Evolutionary conservation across 2,329 filamentous ascomycete species (phyloP).

Genomic region (Cladophialophora immunda): DNA sequence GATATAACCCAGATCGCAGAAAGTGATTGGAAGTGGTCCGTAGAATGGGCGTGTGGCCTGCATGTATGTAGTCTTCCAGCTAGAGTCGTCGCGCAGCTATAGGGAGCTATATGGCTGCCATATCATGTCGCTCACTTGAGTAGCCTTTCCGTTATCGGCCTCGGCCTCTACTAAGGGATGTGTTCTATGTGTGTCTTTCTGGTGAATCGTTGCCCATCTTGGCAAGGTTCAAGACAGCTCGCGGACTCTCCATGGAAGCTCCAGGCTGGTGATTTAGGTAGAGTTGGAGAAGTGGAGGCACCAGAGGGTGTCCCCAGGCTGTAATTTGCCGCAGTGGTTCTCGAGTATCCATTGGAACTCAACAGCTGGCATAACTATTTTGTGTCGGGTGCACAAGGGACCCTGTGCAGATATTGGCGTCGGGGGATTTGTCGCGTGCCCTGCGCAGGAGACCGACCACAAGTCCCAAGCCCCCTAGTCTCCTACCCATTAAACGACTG

Average conservation of each 20-base stretch:
- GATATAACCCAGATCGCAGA: neutral
- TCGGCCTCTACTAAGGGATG: too few relatives aligned
- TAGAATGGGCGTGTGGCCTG: neutral
- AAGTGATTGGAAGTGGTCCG: neutral
- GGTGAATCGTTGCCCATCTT: too few relatives aligned
- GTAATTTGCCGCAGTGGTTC: neutral
- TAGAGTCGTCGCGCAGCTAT: neutral
- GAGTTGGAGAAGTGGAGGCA: too few relatives aligned
- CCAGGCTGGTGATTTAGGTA: neutral
- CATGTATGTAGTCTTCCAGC: neutral
- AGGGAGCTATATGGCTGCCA: neutral
- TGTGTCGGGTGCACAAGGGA: slow-evolving; percentile 9
- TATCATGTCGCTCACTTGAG: too few relatives aligned
- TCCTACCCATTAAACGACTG: neutral
- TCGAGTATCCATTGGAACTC: neutral
- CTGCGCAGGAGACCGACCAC: too few relatives aligned
- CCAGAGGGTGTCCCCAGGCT: neutral
- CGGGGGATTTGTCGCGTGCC: neutral
- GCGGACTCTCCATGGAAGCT: neutral
- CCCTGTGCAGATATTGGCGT: too few relatives aligned
- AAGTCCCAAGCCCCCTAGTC: neutral
- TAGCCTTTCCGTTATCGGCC: too few relatives aligned
- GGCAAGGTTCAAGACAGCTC: neutral
- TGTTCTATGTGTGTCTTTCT: too few relatives aligned
- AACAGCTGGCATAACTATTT: neutral